phyloP scores from a whole-genome alignment of 2,329 filamentous ascomycete species.

The Teratosphaeria viscida region DNA sequence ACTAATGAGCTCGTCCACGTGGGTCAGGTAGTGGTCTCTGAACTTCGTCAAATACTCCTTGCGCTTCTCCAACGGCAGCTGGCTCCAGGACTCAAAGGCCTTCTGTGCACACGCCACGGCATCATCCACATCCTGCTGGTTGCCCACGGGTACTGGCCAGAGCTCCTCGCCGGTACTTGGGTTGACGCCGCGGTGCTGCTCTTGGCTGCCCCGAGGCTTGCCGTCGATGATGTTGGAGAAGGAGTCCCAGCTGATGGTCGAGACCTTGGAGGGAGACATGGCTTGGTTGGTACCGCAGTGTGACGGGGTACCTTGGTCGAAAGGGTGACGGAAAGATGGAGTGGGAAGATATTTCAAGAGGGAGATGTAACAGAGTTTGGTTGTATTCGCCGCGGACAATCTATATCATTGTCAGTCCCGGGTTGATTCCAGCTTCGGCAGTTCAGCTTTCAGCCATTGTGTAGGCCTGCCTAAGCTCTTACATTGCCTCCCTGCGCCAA shows the following conservation, averaged over 20 bases:
- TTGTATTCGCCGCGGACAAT: neutral
- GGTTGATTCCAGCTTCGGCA: neutral
- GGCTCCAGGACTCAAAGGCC: slow-evolving; percentile 27
- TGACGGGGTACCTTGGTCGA: neutral
- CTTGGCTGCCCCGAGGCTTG: slow-evolving; percentile 21
- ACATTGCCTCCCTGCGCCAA: neutral
- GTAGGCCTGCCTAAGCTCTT: neutral
- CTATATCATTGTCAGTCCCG: neutral
- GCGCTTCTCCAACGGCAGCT: slow-evolving; percentile 25
- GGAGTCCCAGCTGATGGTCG: slow-evolving; percentile 26
- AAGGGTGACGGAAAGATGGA: neutral
- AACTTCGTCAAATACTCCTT: slow-evolving; percentile 27
- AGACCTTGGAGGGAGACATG: slow-evolving; percentile 38
- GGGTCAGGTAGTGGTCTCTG: slow-evolving; percentile 22
- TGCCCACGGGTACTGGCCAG: slow-evolving; percentile 28
- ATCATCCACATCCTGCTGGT: slow-evolving; percentile 29
- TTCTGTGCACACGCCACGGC: slow-evolving; percentile 27
- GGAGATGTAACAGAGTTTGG: neutral
- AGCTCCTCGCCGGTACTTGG: slow-evolving; percentile 27
- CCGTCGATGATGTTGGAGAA: slow-evolving; percentile 32
- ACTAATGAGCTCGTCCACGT: slow-evolving; percentile 26
- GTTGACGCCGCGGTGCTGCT: slow-evolving; percentile 25
- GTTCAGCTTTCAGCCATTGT: neutral
- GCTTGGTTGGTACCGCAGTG: slow-evolving; percentile 4
- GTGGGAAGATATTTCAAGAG: neutral